A percentile compares a stretch with the other conserved stretches of the same genome.
phyloP scores from a whole-genome alignment of 345 rosid genomes.

The Populus tremula region DNA sequence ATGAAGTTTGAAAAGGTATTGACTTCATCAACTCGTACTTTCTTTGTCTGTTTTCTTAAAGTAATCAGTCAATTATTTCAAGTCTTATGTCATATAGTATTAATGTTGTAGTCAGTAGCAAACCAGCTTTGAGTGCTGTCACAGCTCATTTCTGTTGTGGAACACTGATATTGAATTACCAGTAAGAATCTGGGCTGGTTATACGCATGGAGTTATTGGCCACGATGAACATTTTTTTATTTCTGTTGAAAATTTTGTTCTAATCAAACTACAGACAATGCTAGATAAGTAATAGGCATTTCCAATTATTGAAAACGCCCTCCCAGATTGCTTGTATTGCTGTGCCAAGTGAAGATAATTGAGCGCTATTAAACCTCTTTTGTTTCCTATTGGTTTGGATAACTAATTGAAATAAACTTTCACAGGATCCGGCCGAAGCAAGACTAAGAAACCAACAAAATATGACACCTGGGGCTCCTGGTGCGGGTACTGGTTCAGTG shows the following conservation, averaged over 20 bases:
- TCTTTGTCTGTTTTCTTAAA: neutral
- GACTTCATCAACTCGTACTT: neutral
- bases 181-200: neutral
- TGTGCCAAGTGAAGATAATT: neutral
- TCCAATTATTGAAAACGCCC: neutral
- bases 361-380: neutral
- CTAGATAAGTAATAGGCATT: neutral
- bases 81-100: neutral
- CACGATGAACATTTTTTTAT: neutral
- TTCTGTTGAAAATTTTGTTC: neutral
- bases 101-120: neutral
- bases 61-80: neutral
- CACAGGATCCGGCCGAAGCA: neutral
- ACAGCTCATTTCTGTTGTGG: neutral
- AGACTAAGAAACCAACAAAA: neutral
- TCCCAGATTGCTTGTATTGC: neutral
- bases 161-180: neutral
- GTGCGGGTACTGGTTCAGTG: neutral
- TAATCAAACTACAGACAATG: neutral
- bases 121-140: neutral
- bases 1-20: slow-evolving; percentile 4
- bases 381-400: neutral
- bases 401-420: neutral
- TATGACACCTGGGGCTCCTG: neutral
- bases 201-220: neutral